phyloP scores from a whole-genome alignment of 441 rosid species.

The Manihot esculenta region DNA sequence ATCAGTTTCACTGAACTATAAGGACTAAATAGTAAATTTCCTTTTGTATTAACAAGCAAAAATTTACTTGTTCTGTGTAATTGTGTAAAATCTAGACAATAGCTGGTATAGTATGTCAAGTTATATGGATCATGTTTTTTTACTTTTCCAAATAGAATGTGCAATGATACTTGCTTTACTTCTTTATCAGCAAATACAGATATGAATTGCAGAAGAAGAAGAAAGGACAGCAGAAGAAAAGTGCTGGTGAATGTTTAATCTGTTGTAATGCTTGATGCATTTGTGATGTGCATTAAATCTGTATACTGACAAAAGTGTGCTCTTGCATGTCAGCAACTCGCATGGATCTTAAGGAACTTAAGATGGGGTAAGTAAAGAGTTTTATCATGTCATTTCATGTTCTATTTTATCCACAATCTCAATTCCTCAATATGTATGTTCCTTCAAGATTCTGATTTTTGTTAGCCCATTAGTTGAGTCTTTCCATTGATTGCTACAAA shows the following conservation, averaged over 20 bases:
- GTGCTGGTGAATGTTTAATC: slow-evolving; percentile 47
- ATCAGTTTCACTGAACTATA: too few relatives aligned
- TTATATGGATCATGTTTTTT: neutral
- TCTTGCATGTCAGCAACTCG: slow-evolving; percentile 53
- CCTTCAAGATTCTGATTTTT: neutral
- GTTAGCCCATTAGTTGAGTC: neutral
- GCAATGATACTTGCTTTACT: slow-evolving; percentile 17
- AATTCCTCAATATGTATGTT: neutral
- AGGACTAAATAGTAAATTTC: too few relatives aligned
- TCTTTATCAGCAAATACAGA: slow-evolving; percentile 62
- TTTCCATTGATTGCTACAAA: neutral
- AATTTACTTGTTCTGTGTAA: neutral
- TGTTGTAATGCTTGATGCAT: slow-evolving; percentile 26
- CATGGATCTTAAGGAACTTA: slow-evolving; percentile 85
- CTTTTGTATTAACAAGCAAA: neutral
- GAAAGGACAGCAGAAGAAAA: slow-evolving; percentile 83
- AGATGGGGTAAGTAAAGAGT: slow-evolving; percentile 57
- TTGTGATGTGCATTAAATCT: slow-evolving; percentile 20
- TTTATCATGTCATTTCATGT: neutral
- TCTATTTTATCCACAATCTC: neutral
- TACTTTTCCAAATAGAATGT: too few relatives aligned
- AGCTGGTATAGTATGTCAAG: neutral
- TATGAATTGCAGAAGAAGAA: slow-evolving; percentile 87
- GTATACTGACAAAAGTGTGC: slow-evolving; percentile 35
- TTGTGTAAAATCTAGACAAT: neutral